phyloP scores from a whole-genome alignment of 345 rosid genomes.

The Passiflora organensis region DNA sequence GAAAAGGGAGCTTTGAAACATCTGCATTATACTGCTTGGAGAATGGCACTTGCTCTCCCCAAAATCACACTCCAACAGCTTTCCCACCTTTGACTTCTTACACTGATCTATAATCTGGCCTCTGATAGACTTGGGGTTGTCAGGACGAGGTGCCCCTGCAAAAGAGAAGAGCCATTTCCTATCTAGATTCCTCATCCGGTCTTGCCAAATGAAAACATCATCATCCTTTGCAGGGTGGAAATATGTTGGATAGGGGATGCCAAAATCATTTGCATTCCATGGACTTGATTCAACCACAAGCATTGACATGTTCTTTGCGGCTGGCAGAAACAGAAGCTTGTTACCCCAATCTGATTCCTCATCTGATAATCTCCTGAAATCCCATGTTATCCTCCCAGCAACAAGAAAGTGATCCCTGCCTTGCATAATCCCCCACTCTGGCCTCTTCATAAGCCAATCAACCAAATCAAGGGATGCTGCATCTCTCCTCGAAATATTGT shows the following conservation, averaged over 20 bases:
- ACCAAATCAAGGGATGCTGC: constrained; percentile 83
- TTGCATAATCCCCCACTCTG: constrained; percentile 79
- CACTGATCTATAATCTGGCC: constrained; percentile 81
- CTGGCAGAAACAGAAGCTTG: constrained; percentile 79
- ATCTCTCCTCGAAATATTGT: constrained; percentile 61
- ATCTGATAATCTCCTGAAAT: constrained; percentile 73
- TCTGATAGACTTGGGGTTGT: constrained; percentile 64
- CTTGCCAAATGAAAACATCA: constrained; percentile 78
- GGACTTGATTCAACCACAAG: constrained; percentile 95
- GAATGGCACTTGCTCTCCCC: constrained; percentile 96
- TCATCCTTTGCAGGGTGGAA: constrained; percentile 80
- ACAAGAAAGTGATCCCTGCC: constrained; percentile 92
- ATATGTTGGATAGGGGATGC: constrained; percentile 81
- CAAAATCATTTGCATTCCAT: constrained; percentile 90
- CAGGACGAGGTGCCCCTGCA: constrained; percentile 90
- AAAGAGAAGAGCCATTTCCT: constrained; percentile 93
- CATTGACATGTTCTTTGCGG: constrained; percentile 87
- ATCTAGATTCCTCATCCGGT: constrained; percentile 69
- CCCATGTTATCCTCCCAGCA: constrained; percentile 92
- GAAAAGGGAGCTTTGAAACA: constrained; percentile 77
- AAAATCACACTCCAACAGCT: constrained; percentile 71
- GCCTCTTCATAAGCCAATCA: constrained; percentile 75
- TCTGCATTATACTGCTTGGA: constrained; percentile 83
- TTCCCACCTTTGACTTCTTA: constrained; percentile 46
- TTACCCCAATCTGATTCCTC: constrained; percentile 83